phyloP scores from a whole-genome alignment of 371 early-diverging fungal species.

The Mortierella sp. region DNA sequence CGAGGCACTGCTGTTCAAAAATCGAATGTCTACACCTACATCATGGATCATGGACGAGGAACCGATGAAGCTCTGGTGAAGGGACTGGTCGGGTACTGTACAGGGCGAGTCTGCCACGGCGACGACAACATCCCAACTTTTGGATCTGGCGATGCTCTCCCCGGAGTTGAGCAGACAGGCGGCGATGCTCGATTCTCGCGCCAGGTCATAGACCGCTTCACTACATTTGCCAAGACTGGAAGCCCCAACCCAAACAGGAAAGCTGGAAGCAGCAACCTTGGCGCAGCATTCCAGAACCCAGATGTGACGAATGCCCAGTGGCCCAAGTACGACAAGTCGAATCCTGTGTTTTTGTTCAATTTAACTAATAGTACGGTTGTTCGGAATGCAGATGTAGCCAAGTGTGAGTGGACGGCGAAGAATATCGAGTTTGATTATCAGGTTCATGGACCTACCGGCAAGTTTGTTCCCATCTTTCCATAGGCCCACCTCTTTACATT shows the following conservation, averaged over 20 bases:
- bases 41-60: constrained; percentile 38
- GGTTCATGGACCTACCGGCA: neutral
- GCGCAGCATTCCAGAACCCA: constrained; percentile 16
- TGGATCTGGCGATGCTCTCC: constrained; percentile 16
- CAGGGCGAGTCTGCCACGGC: constrained; percentile 39
- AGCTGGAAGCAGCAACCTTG: constrained; percentile 6
- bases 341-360: constrained; percentile 33
- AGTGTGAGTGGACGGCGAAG: constrained; percentile 9
- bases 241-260: constrained; percentile 28
- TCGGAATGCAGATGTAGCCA: neutral
- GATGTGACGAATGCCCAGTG: constrained; percentile 36
- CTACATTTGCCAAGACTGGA: constrained; percentile 46
- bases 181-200: constrained; percentile 52
- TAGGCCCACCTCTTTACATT: no score
- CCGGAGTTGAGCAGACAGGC: constrained; percentile 21
- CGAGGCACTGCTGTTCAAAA: constrained; percentile 25
- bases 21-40: constrained; percentile 27
- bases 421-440: constrained; percentile 9
- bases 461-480: neutral
- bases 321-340: constrained; percentile 25
- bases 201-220: constrained; percentile 46
- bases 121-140: constrained; percentile 29
- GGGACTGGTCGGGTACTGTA: constrained; percentile 15
- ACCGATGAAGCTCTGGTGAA: constrained; percentile 8
- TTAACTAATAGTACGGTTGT: constrained; percentile 9